These are phyloP conservation scores for Aspergillus sp. DNA, from an alignment of 2,329 filamentous ascomycete genomes.

Conservation along the genomic window DNA sequence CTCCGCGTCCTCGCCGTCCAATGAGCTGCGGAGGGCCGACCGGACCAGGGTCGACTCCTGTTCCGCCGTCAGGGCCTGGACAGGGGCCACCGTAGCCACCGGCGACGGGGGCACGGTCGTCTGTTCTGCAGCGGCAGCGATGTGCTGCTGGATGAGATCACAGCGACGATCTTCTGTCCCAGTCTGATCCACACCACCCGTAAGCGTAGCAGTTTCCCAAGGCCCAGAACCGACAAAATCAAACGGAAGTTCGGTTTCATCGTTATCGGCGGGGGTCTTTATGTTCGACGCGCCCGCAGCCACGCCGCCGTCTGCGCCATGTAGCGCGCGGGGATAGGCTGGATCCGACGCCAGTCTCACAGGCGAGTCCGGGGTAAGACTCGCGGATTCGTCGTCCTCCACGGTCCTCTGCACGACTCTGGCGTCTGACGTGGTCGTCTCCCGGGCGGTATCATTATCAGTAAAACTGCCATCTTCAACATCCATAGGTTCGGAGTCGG, in stretches of 20 bases:
- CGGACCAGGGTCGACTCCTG: conserved; percentile 34
- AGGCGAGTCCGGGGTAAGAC: conserved; percentile 10
- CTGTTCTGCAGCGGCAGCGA: neutral
- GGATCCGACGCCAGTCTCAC: conserved; percentile 9
- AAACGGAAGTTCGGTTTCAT: conserved; percentile 1
- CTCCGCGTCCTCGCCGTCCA: conserved; percentile 40
- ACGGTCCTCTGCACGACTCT: conserved; percentile 10
- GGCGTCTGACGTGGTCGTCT: conserved; percentile 19
- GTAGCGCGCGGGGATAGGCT: conserved; percentile 22
- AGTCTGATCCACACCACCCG: conserved; percentile 8
- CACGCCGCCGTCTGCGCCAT: conserved; percentile 14
- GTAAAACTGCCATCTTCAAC: conserved; percentile 4
- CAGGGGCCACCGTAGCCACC: conserved; percentile 12
- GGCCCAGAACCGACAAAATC: neutral
- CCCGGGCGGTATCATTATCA: conserved; percentile 6
- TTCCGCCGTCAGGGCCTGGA: conserved; percentile 27
- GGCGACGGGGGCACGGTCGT: neutral
- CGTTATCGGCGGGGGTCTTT: conserved; percentile 11
- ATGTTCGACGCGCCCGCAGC: conserved; percentile 12
- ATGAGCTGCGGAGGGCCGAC: conserved; percentile 36
- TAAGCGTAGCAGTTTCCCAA: neutral
- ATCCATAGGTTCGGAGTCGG: conserved; percentile 12
- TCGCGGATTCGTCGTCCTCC: conserved; percentile 16
- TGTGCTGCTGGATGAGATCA: neutral
- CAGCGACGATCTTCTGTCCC: conserved; percentile 12